Percentiles rank a stretch among this genome's conserved stretches.
These are phyloP conservation scores for Lepiota venenata DNA, from an alignment of 768 basidiomycete species.

Conservation along the genomic window DNA sequence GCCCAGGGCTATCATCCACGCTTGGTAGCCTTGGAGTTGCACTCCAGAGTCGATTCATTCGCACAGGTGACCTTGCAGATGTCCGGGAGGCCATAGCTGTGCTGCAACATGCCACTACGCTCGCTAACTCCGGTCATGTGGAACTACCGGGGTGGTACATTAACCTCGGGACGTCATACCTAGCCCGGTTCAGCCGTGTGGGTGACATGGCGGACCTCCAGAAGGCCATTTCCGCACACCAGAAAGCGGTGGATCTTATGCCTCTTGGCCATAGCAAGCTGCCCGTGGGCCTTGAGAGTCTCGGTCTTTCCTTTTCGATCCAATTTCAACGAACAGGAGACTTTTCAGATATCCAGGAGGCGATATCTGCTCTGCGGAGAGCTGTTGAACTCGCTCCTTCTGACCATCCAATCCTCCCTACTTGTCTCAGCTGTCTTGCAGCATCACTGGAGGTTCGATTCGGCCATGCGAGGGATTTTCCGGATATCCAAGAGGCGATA, in stretches of 20 bases:
- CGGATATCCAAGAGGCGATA: constrained; percentile 24
- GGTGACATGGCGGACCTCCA: constrained; percentile 23
- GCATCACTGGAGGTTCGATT: constrained; percentile 19
- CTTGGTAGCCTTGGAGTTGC: constrained; percentile 12
- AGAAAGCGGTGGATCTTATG: background rate
- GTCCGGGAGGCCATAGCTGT: background rate
- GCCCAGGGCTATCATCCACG: background rate
- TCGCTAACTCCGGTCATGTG: constrained; percentile 1
- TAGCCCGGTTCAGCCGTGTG: constrained; percentile 18
- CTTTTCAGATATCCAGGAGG: constrained; percentile 19
- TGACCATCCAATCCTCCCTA: background rate
- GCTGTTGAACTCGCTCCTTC: constrained; percentile 13
- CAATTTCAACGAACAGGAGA: constrained; percentile 22
- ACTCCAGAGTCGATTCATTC: constrained; percentile 1
- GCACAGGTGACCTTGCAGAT: constrained; percentile 12
- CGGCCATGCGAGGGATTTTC: constrained; percentile 18
- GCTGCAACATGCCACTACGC: background rate
- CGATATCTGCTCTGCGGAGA: constrained; percentile 10
- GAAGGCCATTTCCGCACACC: constrained; percentile 2
- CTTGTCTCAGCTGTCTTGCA: constrained; percentile 18
- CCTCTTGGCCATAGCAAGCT: background rate
- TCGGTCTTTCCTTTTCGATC: constrained; percentile 10
- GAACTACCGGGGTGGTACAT: background rate
- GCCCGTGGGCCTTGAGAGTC: constrained; percentile 2
- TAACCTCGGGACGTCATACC: constrained; percentile 20